Conservation (phyloP, 768 basidiomycete species). For the Mycena rosella region DNA sequence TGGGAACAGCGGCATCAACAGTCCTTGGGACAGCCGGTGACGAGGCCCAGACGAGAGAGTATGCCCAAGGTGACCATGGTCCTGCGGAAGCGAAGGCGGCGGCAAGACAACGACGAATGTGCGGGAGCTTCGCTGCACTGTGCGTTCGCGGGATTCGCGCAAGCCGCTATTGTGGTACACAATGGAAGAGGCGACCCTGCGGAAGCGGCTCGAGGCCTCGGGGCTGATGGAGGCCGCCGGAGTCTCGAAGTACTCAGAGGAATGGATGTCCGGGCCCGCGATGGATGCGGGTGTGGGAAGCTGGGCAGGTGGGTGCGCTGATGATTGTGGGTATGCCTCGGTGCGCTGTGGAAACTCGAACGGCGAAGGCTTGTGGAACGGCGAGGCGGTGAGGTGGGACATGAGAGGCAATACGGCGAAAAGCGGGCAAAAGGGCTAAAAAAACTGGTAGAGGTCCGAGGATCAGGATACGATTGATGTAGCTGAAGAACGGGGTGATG, state of each 20-base stretch:
- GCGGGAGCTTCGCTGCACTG: slow-evolving; percentile 54
- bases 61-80: slow-evolving; percentile 70
- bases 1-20: slow-evolving; percentile 81
- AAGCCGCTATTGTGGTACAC: slow-evolving; percentile 65
- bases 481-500: not conserved
- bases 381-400: slow-evolving; percentile 58
- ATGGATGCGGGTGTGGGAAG: slow-evolving; percentile 33
- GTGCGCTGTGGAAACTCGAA: slow-evolving; percentile 57
- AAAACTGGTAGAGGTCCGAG: not conserved
- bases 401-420: slow-evolving; percentile 43
- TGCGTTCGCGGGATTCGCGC: slow-evolving; percentile 59
- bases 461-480: slow-evolving; percentile 27
- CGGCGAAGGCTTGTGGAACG: slow-evolving; percentile 60
- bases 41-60: slow-evolving; percentile 70
- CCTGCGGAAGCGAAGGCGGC: slow-evolving; percentile 67
- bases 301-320: slow-evolving; percentile 17
- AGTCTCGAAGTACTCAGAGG: slow-evolving; percentile 34
- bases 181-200: slow-evolving; percentile 61
- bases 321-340: not conserved
- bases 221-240: slow-evolving; percentile 37
- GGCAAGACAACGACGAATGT: slow-evolving; percentile 79
- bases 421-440: slow-evolving; percentile 3
- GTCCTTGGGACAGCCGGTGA: slow-evolving; percentile 73
- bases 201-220: slow-evolving; percentile 53
- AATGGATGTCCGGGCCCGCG: slow-evolving; percentile 28